Evolutionary conservation across 768 basidiomycete species (phyloP).

Genomic region (Agaricus bisporus): DNA sequence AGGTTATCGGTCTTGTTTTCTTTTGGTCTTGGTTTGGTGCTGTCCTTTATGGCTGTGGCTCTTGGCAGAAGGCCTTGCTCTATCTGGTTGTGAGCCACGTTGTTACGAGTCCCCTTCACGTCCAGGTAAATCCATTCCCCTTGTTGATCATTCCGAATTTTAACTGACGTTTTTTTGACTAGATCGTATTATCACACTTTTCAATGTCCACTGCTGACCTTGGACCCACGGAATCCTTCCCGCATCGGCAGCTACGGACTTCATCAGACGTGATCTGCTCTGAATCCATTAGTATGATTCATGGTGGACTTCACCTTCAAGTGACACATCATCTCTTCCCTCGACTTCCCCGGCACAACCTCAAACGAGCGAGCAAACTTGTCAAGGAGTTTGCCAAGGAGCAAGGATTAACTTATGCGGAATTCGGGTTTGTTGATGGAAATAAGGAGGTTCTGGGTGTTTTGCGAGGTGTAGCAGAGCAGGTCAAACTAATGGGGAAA

Average conservation of each 20-base stretch:
- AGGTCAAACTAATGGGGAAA: constrained; percentile 73
- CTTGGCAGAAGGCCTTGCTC: constrained; percentile 59
- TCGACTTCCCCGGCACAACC: constrained; percentile 88
- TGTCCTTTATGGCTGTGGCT: constrained; percentile 64
- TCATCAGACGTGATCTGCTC: constrained; percentile 94
- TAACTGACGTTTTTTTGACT: not conserved
- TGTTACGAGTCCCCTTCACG: constrained; percentile 85
- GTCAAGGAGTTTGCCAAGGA: constrained; percentile 88
- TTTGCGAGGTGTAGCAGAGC: constrained; percentile 79
- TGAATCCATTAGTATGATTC: constrained; percentile 77
- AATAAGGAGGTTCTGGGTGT: constrained; percentile 83
- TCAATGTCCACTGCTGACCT: constrained; percentile 91
- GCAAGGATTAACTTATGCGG: constrained; percentile 80
- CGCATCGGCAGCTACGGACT: constrained; percentile 92
- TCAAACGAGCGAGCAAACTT: constrained; percentile 71
- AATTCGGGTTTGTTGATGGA: constrained; percentile 86
- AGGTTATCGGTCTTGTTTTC: constrained; percentile 67
- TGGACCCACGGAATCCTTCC: constrained; percentile 87
- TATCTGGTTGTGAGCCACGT: constrained; percentile 85
- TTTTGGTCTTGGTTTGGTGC: constrained; percentile 88
- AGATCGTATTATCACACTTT: constrained; percentile 98
- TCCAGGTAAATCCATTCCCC: constrained; percentile 61
- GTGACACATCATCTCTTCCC: constrained; percentile 98
- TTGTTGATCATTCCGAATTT: not conserved
- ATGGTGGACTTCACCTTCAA: constrained; percentile 97